Base-by-base conservation (phyloP, 169 alveolate species). In the Plasmodium coatneyi region DNA sequence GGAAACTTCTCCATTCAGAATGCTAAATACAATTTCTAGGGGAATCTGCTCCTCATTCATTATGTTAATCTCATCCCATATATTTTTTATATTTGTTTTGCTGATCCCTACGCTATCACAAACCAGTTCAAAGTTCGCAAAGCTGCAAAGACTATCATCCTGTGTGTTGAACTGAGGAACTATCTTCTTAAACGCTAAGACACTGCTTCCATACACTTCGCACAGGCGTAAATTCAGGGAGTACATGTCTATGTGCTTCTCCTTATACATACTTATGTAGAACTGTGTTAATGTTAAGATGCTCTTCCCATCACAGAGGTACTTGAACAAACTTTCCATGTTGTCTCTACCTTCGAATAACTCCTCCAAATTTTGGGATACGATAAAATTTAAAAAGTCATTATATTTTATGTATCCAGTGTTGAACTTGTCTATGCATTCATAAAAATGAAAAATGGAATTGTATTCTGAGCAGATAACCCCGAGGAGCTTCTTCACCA, bases 341-440 rank as follows among this genome's bases (percentile, higher is more conserved):
- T 91, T 81, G 76, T 81, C 95, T n/a, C n/a, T 22, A 2, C 60
- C 36, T 71, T 82, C 92, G 74, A 91, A 91, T 41, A 80, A 2
- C 30, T 91, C 92, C 16, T 81, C 84, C 39, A 81, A 43, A 91
- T 91, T 80, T 71, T 66, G 56, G 36, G 54, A 70, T 5, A 46
- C 41, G 41, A 91, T 80, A 34, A 32, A 80, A 91, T 71, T 70
- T 54, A 81, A 49, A 54, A 91, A 91, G 76, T 91, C 92, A 30
- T 81, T 52, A 39, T 91, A 91, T 81, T 80, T 91, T 70, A 91
- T 82, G 52, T 91, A 91, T 19, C 95, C 95, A 52, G 39, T 91
- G 43, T 91, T 91, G 56, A 91, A 91, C 74, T 91, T 91, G 52
- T 91, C 95, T 74, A 91, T 81, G 41, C 92, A 46, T 91, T 91